These are phyloP conservation scores for Pseudoneurospora amorphoporcata DNA, from an alignment of 495 filamentous ascomycete genomes.

Conservation along the genomic window DNA sequence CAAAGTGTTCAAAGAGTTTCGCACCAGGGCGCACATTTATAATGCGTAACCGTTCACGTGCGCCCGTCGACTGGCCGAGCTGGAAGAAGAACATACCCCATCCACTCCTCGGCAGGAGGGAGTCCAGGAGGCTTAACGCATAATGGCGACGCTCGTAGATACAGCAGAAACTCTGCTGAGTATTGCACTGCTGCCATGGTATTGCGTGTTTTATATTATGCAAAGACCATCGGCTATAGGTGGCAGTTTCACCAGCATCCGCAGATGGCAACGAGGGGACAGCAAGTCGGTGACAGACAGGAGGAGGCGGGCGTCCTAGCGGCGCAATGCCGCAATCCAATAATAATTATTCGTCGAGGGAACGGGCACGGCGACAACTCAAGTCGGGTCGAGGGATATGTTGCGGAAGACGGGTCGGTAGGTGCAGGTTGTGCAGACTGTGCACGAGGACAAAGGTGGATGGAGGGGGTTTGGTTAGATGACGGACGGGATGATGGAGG, in stretches of 20 bases:
- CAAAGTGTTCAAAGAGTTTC: background rate
- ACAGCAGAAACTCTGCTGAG: constrained; percentile 64
- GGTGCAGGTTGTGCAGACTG: background rate
- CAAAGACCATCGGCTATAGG: constrained; percentile 13
- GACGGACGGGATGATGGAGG: background rate
- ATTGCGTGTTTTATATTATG: constrained; percentile 13
- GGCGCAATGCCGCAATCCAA: background rate
- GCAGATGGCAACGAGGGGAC: background rate
- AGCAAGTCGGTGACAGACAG: background rate
- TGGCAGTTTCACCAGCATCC: constrained; percentile 1
- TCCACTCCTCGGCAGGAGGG: constrained; percentile 93
- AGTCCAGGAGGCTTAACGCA: constrained; percentile 70
- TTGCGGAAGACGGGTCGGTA: background rate
- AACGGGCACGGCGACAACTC: background rate
- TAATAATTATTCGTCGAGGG: background rate
- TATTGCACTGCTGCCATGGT: constrained; percentile 51
- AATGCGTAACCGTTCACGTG: background rate
- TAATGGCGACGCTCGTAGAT: constrained; percentile 72
- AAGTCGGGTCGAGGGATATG: background rate
- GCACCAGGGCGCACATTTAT: background rate
- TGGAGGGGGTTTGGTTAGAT: background rate
- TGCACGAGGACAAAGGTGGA: background rate
- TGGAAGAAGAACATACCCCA: constrained; percentile 59
- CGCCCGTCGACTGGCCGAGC: background rate
- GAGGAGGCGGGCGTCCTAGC: background rate